phyloP scores from a whole-genome alignment of 2,329 filamentous ascomycete genomes.

The Aureobasidium sp. region DNA sequence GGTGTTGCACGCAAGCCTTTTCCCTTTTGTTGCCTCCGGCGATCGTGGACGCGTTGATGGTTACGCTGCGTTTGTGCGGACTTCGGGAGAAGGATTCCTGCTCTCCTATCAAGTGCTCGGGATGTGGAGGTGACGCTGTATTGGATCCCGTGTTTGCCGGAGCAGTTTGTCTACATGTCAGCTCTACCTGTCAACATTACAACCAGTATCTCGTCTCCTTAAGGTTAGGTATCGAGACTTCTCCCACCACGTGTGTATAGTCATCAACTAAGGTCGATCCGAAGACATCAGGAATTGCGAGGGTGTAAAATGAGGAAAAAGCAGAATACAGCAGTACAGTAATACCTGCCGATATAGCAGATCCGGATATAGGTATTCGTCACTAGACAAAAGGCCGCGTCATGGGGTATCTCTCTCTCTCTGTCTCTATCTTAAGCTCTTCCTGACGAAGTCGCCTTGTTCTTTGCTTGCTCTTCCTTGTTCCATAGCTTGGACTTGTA shows the following conservation, averaged over 20 bases:
- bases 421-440: background rate
- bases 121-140: background rate
- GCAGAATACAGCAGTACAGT: background rate
- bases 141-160: background rate
- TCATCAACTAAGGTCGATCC: too few relatives aligned
- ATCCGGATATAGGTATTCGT: background rate
- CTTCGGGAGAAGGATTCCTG: background rate
- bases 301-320: too few relatives aligned
- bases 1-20: background rate
- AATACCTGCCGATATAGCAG: background rate
- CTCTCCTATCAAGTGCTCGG: background rate
- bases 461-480: conserved; percentile 14
- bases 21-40: background rate
- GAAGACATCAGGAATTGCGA: too few relatives aligned
- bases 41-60: background rate
- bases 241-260: too few relatives aligned
- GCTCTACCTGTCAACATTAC: background rate
- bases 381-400: background rate
- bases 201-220: too few relatives aligned
- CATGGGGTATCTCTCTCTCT: background rate
- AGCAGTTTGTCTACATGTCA: background rate
- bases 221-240: too few relatives aligned
- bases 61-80: background rate
- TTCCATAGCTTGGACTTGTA: conserved; percentile 27
- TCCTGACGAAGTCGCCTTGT: conserved; percentile 2